Conservation (phyloP, 306 rosid genomes). For the Cicer chorassanicum region DNA sequence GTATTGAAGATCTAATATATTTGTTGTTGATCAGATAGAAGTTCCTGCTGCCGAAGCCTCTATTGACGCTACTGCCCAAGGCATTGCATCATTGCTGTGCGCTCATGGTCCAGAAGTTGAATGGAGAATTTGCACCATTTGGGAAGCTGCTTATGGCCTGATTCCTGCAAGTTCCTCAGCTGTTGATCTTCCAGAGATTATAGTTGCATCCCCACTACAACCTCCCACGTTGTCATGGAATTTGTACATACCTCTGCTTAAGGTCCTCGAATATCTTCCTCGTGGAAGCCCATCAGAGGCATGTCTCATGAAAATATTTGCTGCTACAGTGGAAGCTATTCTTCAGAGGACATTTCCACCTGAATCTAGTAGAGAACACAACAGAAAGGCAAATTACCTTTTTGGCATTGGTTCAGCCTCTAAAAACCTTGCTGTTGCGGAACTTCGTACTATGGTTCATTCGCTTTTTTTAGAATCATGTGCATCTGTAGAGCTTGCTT, state of each 20-base stretch:
- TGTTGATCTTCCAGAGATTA: conserved; percentile 95
- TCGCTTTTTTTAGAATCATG: conserved; percentile 96
- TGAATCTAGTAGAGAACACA: conserved; percentile 71
- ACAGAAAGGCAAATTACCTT: conserved; percentile 76
- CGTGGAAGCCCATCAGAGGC: conserved; percentile 99
- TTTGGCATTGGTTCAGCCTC: conserved; percentile 76
- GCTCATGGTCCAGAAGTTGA: conserved; percentile 99
- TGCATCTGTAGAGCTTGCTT: conserved; percentile 91
- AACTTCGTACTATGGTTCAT: conserved; percentile 97
- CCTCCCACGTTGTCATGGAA: conserved; percentile 95
- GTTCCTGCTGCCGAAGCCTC: conserved; percentile 94
- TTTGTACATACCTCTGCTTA: conserved; percentile 90
- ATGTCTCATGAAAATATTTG: conserved; percentile 96
- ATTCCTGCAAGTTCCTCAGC: conserved; percentile 93
- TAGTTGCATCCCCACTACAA: conserved; percentile 92
- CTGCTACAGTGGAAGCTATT: conserved; percentile 93
- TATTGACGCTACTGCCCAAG: conserved; percentile 98
- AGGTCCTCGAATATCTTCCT: conserved; percentile 96
- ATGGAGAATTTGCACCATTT: conserved; percentile 98
- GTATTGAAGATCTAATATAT: conserved; percentile 22
- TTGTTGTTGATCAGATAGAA: conserved; percentile 71
- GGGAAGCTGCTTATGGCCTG: conserved; percentile 99
- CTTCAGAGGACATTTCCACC: conserved; percentile 91
- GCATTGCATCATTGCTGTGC: conserved; percentile 96
- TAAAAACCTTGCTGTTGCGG: conserved; percentile 94